Evolutionary conservation across 31 red algal species (phyloP).

Genomic region (Porphyra umbilicalis): DNA sequence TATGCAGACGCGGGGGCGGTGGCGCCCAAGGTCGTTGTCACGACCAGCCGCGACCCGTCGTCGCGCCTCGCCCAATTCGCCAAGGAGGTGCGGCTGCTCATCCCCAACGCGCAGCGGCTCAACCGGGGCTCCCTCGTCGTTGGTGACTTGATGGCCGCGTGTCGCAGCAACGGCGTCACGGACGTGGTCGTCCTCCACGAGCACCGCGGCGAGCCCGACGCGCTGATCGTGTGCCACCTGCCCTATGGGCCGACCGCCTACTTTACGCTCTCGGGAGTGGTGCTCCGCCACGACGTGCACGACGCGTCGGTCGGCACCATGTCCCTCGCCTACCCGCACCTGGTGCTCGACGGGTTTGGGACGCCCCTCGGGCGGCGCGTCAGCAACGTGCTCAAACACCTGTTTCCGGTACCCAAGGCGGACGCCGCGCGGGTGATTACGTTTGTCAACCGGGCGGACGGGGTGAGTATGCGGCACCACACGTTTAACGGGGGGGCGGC

Average conservation of each 20-base stretch:
- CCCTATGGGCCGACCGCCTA: conserved; percentile 89
- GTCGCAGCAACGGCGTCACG: conserved; percentile 57
- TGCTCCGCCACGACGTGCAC: conserved; percentile 85
- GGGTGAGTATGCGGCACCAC: conserved; percentile 72
- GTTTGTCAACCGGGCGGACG: conserved; percentile 61
- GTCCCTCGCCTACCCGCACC: conserved; percentile 79
- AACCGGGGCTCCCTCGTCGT: conserved; percentile 83
- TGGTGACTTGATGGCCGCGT: conserved; percentile 40
- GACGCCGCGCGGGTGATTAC: conserved; percentile 76
- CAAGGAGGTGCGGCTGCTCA: conserved; percentile 86
- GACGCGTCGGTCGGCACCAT: conserved; percentile 27
- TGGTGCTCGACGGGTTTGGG: conserved; percentile 79
- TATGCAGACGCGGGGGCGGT: conserved; percentile 43
- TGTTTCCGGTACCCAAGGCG: conserved; percentile 70
- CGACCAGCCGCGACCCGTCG: conserved; percentile 68
- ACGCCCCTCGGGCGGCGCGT: conserved; percentile 48
- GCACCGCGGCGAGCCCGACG: conserved; percentile 77
- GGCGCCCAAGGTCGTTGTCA: conserved; percentile 69
- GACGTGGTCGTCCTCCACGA: conserved; percentile 84
- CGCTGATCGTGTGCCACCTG: conserved; percentile 77
- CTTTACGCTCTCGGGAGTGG: conserved; percentile 78
- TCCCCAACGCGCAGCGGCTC: conserved; percentile 72
- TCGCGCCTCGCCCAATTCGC: conserved; percentile 83
- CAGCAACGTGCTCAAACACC: conserved; percentile 44
- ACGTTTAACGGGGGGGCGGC: conserved; percentile 16